Conservation (phyloP, 1,284 basidiomycete genomes). For the Ceratobasidium sp. region DNA sequence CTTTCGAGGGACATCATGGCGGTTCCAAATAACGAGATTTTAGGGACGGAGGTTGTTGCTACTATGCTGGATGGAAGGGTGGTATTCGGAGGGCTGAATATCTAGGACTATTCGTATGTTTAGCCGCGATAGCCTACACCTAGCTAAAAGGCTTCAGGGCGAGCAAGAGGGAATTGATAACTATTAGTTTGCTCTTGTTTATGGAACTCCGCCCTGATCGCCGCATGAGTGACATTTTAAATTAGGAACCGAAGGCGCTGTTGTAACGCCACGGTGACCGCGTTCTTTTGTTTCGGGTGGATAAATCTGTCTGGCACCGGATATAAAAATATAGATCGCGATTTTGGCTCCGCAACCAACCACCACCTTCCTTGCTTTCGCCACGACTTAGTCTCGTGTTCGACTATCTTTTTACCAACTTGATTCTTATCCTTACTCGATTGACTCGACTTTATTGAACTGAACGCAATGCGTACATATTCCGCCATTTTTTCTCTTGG, state of each 20-base stretch:
- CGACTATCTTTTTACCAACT: constrained; percentile 8
- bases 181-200: neutral
- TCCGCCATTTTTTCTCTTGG: constrained; percentile 22
- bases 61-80: constrained; percentile 85
- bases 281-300: neutral
- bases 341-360: constrained; percentile 6
- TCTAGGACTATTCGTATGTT: no score
- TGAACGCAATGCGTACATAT: neutral
- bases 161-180: no score
- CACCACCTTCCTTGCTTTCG: neutral
- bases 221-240: neutral
- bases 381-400: neutral
- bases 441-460: neutral
- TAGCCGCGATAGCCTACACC: no score
- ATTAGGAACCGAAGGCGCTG: neutral
- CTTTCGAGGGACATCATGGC: constrained; percentile 84
- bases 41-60: constrained; percentile 76
- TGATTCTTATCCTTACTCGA: neutral
- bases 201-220: neutral
- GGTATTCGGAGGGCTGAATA: constrained; percentile 68
- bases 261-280: neutral
- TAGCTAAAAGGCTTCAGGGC: no score
- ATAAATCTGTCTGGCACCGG: neutral
- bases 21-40: constrained; percentile 71
- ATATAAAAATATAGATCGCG: neutral